phyloP scores from a whole-genome alignment of 805 yeast species.

The Vanderwaltozyma yarrowii region DNA sequence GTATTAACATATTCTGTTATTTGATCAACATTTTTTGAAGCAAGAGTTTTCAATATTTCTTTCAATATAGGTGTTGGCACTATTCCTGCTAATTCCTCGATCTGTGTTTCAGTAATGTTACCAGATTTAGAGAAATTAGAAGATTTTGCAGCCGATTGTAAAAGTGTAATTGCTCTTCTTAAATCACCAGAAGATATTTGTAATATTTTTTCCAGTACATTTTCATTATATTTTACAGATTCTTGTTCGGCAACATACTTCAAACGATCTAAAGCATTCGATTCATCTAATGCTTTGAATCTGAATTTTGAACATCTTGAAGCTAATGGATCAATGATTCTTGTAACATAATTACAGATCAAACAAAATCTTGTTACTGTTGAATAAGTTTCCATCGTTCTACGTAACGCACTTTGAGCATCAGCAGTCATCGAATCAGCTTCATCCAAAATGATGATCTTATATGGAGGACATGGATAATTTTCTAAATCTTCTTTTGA shows the following conservation, averaged over 20 bases:
- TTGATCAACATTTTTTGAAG: conserved; percentile 23
- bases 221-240: conserved; percentile 34
- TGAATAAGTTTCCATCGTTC: conserved; percentile 90
- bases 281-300: conserved; percentile 65
- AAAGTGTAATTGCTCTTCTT: conserved; percentile 81
- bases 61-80: conserved; percentile 43
- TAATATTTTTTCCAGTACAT: conserved; percentile 53
- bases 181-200: conserved; percentile 81
- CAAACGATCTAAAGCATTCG: conserved; percentile 61
- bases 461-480: conserved; percentile 96
- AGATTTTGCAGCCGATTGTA: conserved; percentile 73
- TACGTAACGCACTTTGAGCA: conserved; percentile 89
- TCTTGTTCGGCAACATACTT: conserved; percentile 46
- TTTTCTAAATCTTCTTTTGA: conserved; percentile 51
- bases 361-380: conserved; percentile 86
- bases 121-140: conserved; percentile 28
- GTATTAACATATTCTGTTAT: conserved; percentile 36
- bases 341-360: conserved; percentile 91
- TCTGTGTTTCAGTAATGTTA: conserved; percentile 35
- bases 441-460: conserved; percentile 84
- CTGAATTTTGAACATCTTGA: conserved; percentile 94
- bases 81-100: conserved; percentile 70
- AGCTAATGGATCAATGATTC: conserved; percentile 94
- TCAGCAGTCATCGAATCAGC: conserved; percentile 97
- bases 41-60: conserved; percentile 32